Percentiles rank a stretch among this genome's conserved stretches.
Conservation (phyloP, 2,329 filamentous ascomycete species). For the Exutisphaerella laricina region DNA sequence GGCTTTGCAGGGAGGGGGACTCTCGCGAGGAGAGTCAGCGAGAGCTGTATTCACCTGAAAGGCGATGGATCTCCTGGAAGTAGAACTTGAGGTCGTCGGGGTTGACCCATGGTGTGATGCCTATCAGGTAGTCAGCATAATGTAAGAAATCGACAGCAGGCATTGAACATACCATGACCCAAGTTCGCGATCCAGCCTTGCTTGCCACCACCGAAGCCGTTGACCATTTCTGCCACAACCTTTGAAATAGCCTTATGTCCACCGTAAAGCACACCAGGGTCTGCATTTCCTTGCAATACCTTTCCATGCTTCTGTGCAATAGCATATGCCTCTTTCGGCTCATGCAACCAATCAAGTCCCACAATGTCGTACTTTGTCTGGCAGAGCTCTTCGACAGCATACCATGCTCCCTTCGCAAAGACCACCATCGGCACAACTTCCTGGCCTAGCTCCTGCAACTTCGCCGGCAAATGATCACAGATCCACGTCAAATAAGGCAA, state of each 20-base stretch:
- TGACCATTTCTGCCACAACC: constrained; percentile 78
- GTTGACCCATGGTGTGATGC: constrained; percentile 90
- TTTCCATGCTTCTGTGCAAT: constrained; percentile 64
- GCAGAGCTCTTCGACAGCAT: constrained; percentile 82
- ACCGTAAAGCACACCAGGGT: constrained; percentile 89
- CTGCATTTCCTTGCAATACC: constrained; percentile 91
- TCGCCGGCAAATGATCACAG: constrained; percentile 68
- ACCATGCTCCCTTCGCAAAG: constrained; percentile 97
- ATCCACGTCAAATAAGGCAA: constrained; percentile 84
- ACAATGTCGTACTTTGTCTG: constrained; percentile 88
- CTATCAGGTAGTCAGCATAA: constrained; percentile 41
- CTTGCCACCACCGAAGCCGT: constrained; percentile 75
- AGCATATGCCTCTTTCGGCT: constrained; percentile 75
- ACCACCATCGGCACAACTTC: constrained; percentile 92
- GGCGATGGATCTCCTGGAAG: constrained; percentile 77
- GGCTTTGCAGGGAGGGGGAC: constrained; percentile 10
- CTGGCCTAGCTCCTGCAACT: constrained; percentile 66
- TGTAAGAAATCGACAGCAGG: not conserved
- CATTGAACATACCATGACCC: constrained; percentile 71
- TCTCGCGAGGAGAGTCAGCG: constrained; percentile 29
- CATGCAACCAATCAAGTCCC: constrained; percentile 90
- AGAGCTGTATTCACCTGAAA: constrained; percentile 30
- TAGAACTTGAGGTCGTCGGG: constrained; percentile 91
- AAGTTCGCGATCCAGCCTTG: constrained; percentile 96
- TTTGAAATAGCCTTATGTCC: constrained; percentile 72